Conservation (phyloP, 768 basidiomycete genomes). For the Sutorius australiensis region DNA sequence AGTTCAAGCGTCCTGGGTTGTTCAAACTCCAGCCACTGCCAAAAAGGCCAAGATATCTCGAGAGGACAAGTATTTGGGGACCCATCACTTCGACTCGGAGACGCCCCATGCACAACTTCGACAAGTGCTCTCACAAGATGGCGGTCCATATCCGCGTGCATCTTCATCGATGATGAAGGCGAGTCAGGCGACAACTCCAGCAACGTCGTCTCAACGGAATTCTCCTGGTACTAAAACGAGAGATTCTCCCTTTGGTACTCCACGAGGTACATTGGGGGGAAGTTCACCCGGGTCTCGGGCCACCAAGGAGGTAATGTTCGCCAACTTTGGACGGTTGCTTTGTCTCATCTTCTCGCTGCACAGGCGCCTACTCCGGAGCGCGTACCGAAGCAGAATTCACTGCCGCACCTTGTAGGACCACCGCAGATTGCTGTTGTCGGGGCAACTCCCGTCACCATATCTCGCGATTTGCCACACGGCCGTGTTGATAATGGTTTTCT, state of each 20-base stretch:
- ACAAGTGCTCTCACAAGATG: conserved; percentile 32
- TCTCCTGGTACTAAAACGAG: conserved; percentile 15
- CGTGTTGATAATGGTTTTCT: conserved; percentile 24
- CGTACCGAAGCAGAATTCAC: conserved; percentile 7
- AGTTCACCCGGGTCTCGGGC: conserved; percentile 23
- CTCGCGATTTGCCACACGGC: conserved; percentile 22
- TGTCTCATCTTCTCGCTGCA: conserved; percentile 7
- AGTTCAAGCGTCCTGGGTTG: conserved; percentile 31
- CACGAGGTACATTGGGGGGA: conserved; percentile 19
- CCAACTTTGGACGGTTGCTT: not conserved
- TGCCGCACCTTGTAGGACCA: conserved; percentile 11
- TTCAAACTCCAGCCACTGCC: conserved; percentile 26
- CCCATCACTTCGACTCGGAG: conserved; percentile 17
- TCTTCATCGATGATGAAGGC: conserved; percentile 28
- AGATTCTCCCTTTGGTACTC: conserved; percentile 19
- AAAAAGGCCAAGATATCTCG: conserved; percentile 18
- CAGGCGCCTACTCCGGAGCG: conserved; percentile 25
- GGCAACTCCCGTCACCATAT: conserved; percentile 23
- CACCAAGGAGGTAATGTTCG: conserved; percentile 25
- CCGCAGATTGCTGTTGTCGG: conserved; percentile 32
- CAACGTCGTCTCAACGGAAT: conserved; percentile 24
- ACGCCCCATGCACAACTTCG: conserved; percentile 28
- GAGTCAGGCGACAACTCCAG: conserved; percentile 21
- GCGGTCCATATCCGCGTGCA: conserved; percentile 20
- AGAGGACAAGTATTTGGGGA: conserved; percentile 30